Base-by-base conservation (phyloP, 2,329 filamentous ascomycete species). In the Cucurbitaria berberidis region DNA sequence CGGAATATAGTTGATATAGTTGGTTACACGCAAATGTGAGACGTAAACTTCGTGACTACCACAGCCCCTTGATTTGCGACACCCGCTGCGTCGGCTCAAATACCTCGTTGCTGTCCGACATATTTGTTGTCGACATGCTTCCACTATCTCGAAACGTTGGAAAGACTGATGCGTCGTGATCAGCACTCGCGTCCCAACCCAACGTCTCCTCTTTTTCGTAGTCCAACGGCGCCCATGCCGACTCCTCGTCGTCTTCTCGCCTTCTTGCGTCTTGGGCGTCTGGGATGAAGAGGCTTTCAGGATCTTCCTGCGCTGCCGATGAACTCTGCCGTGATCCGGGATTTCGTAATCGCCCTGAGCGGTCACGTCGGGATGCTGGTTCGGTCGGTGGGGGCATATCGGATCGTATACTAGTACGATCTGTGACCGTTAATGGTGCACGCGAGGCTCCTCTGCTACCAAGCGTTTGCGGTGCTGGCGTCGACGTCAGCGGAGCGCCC, bases 41-140 rank as follows among this genome's bases (percentile, higher is more conserved):
- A n/a, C n/a, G n/a, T n/a, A n/a, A n/a, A 13, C 27, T 9, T 9
- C 15, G 4, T 16, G 6, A 39, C 55, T 66, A 74, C 70, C 72
- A 73, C 42, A 75, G 50, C 3, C 70, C 72, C 40, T 71, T 66
- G 29, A 75, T 63, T 48, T 93, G 84, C 18, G 88, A 89, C 26
- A 92, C 77, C 48, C 84, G 83, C 70, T 93, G 90, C 2, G 90
- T 93, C 19, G 90, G 89, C 59, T 89, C 86, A 48, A 93, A 67
- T 2, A 81, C 72, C 29, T 74, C 68, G 22, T 59, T 61, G 36
- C 60, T 68, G 27, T 74, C 65, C 55, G 52, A 51, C 8, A 51
- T 66, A 34, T 63, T 69, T 27, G 62, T 62, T 48, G 62, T 55
- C 26, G 68, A 57, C 35, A 65, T 60, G 43, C 64, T 69, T 8